These are phyloP conservation scores for Pleurotus djamor DNA, from an alignment of 768 basidiomycete genomes.

Conservation along the genomic window DNA sequence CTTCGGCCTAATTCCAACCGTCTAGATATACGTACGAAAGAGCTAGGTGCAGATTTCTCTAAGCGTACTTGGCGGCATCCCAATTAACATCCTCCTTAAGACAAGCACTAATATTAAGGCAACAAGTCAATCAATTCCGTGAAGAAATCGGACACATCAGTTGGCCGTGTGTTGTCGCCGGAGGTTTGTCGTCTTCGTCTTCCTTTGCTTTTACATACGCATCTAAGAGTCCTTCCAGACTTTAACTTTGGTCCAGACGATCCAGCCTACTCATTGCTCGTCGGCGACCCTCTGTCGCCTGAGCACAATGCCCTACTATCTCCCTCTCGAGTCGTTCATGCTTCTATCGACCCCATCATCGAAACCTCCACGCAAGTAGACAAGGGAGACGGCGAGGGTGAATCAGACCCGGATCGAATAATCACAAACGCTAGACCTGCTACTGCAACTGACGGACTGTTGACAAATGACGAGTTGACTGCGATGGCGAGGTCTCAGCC, in stretches of 20 bases:
- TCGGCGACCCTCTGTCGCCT: conserved; percentile 53
- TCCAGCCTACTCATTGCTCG: conserved; percentile 76
- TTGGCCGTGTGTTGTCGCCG: conserved; percentile 85
- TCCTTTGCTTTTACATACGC: background rate
- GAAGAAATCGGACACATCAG: conserved; percentile 32
- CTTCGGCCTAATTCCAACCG: no score
- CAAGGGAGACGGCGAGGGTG: conserved; percentile 44
- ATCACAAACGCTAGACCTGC: conserved; percentile 75
- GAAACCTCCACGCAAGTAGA: conserved; percentile 19
- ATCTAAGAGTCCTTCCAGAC: conserved; percentile 42
- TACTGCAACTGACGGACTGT: conserved; percentile 61
- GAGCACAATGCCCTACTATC: conserved; percentile 52
- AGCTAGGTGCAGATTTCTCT: conserved; percentile 46
- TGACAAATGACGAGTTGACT: conserved; percentile 56
- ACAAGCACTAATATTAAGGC: conserved; percentile 74
- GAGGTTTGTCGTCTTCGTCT: conserved; percentile 52
- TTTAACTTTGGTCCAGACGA: conserved; percentile 89
- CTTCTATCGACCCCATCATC: conserved; percentile 64
- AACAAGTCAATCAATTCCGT: conserved; percentile 60
- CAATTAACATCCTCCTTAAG: conserved; percentile 29
- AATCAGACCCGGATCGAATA: conserved; percentile 64
- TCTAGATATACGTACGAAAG: conserved; percentile 82
- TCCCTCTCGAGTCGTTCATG: conserved; percentile 70
- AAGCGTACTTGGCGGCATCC: background rate
- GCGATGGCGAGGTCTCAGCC: conserved; percentile 36